Evolutionary conservation across 805 yeast species (phyloP).

Genomic region (Tetrapisispora fleetii): DNA sequence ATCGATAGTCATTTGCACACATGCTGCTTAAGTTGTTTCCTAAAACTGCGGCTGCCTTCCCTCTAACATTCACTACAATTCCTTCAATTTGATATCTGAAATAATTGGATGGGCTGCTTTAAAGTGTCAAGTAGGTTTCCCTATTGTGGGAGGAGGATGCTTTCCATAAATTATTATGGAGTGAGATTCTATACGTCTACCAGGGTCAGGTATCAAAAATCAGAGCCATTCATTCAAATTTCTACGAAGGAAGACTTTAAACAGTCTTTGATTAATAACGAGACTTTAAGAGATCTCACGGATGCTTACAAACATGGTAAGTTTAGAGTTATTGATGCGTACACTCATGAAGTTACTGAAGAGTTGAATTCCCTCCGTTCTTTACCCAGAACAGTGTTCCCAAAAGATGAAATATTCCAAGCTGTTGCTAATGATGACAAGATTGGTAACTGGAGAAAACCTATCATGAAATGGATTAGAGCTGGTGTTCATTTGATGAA

Average conservation of each 20-base stretch:
- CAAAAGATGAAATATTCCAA: constrained; percentile 20
- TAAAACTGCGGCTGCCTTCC: too few relatives aligned
- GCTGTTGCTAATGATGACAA: constrained; percentile 21
- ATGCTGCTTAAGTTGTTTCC: too few relatives aligned
- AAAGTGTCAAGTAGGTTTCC: too few relatives aligned
- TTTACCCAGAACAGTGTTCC: constrained; percentile 25
- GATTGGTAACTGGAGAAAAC: constrained; percentile 18
- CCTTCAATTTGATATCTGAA: too few relatives aligned
- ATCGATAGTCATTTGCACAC: too few relatives aligned
- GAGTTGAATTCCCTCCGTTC: constrained; percentile 25
- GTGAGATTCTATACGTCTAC: neutral
- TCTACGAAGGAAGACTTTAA: neutral
- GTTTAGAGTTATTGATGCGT: neutral
- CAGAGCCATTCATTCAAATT: neutral
- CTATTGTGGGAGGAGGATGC: too few relatives aligned
- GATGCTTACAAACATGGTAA: neutral
- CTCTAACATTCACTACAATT: too few relatives aligned
- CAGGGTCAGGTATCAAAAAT: neutral
- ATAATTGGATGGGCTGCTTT: too few relatives aligned
- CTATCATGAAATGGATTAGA: constrained; percentile 31
- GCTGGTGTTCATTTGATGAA: constrained; percentile 38
- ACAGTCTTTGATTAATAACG: neutral
- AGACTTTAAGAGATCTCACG: neutral
- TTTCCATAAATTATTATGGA: neutral
- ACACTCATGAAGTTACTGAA: neutral